Percentiles rank a stretch among this genome's conserved stretches.
Conservation (phyloP, 352 stramenopile species). For the Pythium coloratum region DNA sequence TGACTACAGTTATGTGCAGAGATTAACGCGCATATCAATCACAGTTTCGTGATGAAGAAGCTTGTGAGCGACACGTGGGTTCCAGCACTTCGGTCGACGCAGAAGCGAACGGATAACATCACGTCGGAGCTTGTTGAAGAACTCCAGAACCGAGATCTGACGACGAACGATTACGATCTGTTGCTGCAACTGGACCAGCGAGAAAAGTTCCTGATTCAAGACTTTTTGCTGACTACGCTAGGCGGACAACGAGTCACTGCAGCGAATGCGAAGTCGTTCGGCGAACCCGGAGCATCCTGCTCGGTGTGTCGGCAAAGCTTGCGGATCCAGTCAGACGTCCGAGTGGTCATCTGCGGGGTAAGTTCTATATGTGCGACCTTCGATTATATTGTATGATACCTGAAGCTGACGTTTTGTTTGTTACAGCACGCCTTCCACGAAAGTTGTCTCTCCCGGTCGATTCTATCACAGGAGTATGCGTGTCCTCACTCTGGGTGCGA, state of each 20-base stretch:
- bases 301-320: conserved; percentile 64
- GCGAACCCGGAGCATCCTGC: conserved; percentile 38
- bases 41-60: conserved; percentile 74
- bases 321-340: conserved; percentile 54
- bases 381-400: too few species aligned
- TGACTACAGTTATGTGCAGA: conserved; percentile 29
- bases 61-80: conserved; percentile 58
- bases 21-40: conserved; percentile 58
- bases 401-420: too few species aligned
- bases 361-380: not conserved
- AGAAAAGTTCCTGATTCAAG: conserved; percentile 64
- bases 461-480: conserved; percentile 58
- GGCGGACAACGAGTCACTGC: conserved; percentile 43
- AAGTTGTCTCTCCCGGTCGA: conserved; percentile 67
- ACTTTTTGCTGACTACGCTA: conserved; percentile 64
- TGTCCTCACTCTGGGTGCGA: conserved; percentile 56
- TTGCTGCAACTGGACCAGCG: conserved; percentile 66
- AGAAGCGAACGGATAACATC: conserved; percentile 26
- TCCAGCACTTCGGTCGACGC: conserved; percentile 42
- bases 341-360: conserved; percentile 56
- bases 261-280: conserved; percentile 53
- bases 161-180: conserved; percentile 84
- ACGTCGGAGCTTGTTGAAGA: conserved; percentile 51
- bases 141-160: conserved; percentile 71
- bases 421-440: conserved; percentile 75